Conservation (phyloP, 2,329 filamentous ascomycete species). For the Beauveria scarabaeidicola region DNA sequence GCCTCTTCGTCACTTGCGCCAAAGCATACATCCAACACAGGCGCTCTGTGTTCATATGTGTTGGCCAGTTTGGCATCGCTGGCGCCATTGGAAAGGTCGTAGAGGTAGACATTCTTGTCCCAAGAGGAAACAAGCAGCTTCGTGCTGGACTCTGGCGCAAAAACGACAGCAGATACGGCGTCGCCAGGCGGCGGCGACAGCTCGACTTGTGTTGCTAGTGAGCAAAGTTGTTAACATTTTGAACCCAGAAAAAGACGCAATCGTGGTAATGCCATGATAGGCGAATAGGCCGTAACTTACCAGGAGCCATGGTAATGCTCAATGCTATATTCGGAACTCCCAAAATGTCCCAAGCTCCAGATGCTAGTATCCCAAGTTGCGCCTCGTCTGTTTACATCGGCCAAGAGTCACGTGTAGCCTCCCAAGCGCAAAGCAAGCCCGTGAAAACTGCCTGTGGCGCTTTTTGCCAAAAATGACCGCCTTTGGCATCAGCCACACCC, state of each 20-base stretch:
- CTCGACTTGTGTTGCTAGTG: conserved; percentile 66
- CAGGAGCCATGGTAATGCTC: conserved; percentile 31
- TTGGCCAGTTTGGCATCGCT: conserved; percentile 52
- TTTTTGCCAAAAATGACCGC: conserved; percentile 26
- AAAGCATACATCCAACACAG: conserved; percentile 87
- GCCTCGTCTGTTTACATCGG: conserved; percentile 26
- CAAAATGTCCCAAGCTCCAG: not conserved
- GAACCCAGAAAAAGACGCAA: no score
- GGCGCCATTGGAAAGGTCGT: conserved; percentile 58
- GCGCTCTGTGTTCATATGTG: conserved; percentile 72
- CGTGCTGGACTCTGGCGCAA: conserved; percentile 66
- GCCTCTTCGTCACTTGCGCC: conserved; percentile 74
- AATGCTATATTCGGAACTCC: conserved; percentile 15
- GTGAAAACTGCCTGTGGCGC: not conserved
- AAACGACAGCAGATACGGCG: conserved; percentile 77
- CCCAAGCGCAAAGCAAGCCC: not conserved
- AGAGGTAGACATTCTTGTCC: conserved; percentile 87
- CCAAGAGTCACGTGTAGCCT: conserved; percentile 26
- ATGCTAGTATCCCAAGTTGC: not conserved
- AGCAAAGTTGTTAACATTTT: conserved; percentile 11
- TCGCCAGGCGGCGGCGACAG: conserved; percentile 75
- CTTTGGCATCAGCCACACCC: conserved; percentile 25
- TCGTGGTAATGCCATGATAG: not conserved
- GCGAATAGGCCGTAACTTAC: conserved; percentile 19
- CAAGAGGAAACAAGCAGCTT: conserved; percentile 87